Evolutionary conservation across 208 protist genomes (phyloP).

Genomic region (Trypanosoma cruzi): DNA sequence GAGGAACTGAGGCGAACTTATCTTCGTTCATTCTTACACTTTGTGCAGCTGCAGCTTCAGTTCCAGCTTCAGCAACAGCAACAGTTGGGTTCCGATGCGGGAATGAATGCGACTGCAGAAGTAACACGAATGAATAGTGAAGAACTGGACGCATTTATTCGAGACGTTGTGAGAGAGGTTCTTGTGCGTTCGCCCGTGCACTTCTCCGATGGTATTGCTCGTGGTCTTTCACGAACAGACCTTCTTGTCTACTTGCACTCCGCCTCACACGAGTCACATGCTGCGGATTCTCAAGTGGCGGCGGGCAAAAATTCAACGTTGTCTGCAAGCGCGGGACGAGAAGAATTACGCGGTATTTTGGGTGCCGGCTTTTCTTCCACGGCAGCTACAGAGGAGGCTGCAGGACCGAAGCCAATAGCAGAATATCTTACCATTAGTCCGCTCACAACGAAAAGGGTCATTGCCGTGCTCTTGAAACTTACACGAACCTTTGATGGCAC

Average conservation of each 20-base stretch:
- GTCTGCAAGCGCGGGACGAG: constrained; percentile 9
- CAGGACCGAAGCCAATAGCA: neutral
- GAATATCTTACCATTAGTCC: constrained; percentile 42
- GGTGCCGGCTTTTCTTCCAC: constrained; percentile 2
- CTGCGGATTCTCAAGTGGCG: neutral
- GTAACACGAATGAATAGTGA: constrained; percentile 32
- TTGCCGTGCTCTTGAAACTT: constrained; percentile 60
- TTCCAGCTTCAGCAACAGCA: constrained; percentile 37
- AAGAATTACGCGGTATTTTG: constrained; percentile 23
- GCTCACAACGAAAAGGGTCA: constrained; percentile 63
- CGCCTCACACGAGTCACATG: constrained; percentile 41
- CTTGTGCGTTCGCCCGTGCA: constrained; percentile 51
- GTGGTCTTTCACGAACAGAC: constrained; percentile 61
- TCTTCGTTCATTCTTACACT: constrained; percentile 61
- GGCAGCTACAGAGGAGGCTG: constrained; percentile 2
- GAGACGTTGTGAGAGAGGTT: constrained; percentile 54
- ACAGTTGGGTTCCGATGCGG: constrained; percentile 1
- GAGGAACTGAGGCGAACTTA: constrained; percentile 55
- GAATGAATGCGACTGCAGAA: constrained; percentile 33
- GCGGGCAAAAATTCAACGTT: neutral
- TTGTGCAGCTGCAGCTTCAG: constrained; percentile 77
- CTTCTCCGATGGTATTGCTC: constrained; percentile 38
- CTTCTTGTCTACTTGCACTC: constrained; percentile 71
- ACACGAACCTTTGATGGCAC: constrained; percentile 53
- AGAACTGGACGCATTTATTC: constrained; percentile 51